Percentiles rank a stretch among this genome's conserved stretches.
These are phyloP conservation scores for Epichloe uncinata DNA, from an alignment of 2,329 filamentous ascomycete species.

Conservation along the genomic window DNA sequence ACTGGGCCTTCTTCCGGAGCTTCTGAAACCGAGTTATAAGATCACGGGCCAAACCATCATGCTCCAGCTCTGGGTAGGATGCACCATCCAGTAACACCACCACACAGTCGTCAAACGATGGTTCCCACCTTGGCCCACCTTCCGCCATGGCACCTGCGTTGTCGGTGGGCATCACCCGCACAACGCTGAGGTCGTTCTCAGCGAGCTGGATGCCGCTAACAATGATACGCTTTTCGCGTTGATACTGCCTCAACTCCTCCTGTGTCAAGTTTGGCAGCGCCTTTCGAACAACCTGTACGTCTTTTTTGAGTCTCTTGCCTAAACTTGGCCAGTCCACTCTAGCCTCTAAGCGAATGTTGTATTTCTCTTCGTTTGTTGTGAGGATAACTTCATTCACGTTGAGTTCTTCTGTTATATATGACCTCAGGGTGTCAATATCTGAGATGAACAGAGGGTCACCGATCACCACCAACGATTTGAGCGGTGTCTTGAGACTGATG, in stretches of 20 bases:
- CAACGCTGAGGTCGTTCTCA: conserved; percentile 52
- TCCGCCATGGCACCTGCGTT: not conserved
- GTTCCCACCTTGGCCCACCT: conserved; percentile 11
- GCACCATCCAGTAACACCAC: conserved; percentile 68
- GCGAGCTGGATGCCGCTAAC: conserved; percentile 8
- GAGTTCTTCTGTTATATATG: conserved; percentile 71
- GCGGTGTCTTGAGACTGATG: conserved; percentile 68
- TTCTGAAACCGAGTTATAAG: not conserved
- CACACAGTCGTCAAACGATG: conserved; percentile 28
- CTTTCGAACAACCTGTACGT: conserved; percentile 73
- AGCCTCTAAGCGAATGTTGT: conserved; percentile 76
- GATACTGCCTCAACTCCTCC: conserved; percentile 61
- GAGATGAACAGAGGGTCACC: conserved; percentile 62
- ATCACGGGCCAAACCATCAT: conserved; percentile 49
- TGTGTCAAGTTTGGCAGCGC: conserved; percentile 61
- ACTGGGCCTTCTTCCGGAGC: conserved; percentile 12
- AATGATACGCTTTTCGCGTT: conserved; percentile 50
- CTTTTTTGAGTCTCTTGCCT: conserved; percentile 87
- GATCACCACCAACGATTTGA: conserved; percentile 73
- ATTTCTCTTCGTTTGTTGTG: conserved; percentile 67
- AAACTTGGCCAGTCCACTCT: conserved; percentile 76
- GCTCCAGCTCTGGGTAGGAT: conserved; percentile 62
- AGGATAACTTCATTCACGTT: conserved; percentile 59
- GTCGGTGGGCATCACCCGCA: conserved; percentile 4
- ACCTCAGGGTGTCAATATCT: conserved; percentile 46